Conservation (phyloP, 176 grass and related monocot genomes). For the Carex littledalei region DNA sequence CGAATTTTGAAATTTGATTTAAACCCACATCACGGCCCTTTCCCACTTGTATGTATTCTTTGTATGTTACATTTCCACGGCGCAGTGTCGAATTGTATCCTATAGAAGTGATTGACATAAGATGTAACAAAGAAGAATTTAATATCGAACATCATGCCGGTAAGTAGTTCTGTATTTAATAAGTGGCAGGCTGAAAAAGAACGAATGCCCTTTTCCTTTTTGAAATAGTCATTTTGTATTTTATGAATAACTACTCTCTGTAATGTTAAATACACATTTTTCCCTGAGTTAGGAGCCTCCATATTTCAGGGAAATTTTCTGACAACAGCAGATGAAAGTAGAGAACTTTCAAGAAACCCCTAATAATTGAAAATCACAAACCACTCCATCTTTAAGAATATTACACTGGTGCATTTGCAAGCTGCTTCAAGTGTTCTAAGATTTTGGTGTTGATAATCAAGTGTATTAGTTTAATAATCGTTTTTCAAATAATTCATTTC, state of each 20-base stretch:
- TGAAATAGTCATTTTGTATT: not conserved
- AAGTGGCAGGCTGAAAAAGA: not conserved
- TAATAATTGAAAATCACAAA: not conserved
- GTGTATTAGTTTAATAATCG: not conserved
- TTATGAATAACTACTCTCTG: not conserved
- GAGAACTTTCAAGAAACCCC: not conserved
- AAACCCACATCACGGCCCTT: constrained; percentile 97
- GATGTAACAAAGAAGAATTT: not conserved
- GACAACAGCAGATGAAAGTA: not conserved
- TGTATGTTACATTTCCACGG: constrained; percentile 77
- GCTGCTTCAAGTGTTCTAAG: not conserved
- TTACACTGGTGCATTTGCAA: not conserved
- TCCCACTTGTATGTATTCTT: constrained; percentile 92
- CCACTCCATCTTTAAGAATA: not conserved
- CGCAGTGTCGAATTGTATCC: constrained; percentile 93
- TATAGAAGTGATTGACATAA: constrained; percentile 22
- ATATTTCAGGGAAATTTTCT: not conserved
- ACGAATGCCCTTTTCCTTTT: not conserved
- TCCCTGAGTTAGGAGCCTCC: not conserved
- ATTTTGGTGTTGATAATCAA: not conserved
- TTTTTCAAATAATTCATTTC: not conserved
- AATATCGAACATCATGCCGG: not conserved
- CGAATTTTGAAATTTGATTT: constrained; percentile 98
- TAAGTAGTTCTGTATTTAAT: not conserved
- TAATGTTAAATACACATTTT: not conserved